A percentile compares a stretch with the other conserved stretches of the same genome.
Conservation (phyloP, 768 basidiomycete species). For the Russula sp. region DNA sequence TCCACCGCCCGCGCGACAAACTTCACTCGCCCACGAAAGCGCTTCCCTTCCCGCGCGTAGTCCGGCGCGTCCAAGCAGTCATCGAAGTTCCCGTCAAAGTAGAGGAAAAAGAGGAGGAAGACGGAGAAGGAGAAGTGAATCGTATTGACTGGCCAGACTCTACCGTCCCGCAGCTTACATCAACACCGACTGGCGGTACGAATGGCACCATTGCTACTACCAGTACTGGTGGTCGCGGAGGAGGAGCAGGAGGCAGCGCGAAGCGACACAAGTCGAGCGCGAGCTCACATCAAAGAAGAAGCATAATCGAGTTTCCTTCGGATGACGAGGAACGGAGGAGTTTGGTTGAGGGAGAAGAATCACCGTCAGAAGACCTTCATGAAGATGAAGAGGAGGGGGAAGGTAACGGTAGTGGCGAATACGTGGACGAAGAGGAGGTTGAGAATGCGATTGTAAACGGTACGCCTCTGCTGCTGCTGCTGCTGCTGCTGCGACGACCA, state of each 20-base stretch:
- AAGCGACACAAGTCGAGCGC: constrained; percentile 37
- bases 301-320: constrained; percentile 17
- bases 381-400: neutral
- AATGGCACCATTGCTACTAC: neutral
- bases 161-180: neutral
- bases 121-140: constrained; percentile 30
- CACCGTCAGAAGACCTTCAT: constrained; percentile 11
- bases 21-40: constrained; percentile 17
- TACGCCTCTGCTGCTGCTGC: neutral
- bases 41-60: constrained; percentile 38
- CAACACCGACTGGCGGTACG: neutral
- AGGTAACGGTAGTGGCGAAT: constrained; percentile 11
- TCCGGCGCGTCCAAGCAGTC: constrained; percentile 63
- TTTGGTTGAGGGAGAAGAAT: constrained; percentile 37
- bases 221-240: neutral
- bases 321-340: constrained; percentile 24
- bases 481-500: neutral
- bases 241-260: constrained; percentile 10
- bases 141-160: constrained; percentile 24
- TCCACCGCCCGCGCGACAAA: constrained; percentile 18
- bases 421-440: constrained; percentile 30
- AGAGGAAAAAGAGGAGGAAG: constrained; percentile 59
- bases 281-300: constrained; percentile 24
- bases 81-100: constrained; percentile 60
- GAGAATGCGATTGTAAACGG: constrained; percentile 14